Conservation (phyloP, 2,329 filamentous ascomycete genomes). For the Magnaporthiopsis incrustans region DNA sequence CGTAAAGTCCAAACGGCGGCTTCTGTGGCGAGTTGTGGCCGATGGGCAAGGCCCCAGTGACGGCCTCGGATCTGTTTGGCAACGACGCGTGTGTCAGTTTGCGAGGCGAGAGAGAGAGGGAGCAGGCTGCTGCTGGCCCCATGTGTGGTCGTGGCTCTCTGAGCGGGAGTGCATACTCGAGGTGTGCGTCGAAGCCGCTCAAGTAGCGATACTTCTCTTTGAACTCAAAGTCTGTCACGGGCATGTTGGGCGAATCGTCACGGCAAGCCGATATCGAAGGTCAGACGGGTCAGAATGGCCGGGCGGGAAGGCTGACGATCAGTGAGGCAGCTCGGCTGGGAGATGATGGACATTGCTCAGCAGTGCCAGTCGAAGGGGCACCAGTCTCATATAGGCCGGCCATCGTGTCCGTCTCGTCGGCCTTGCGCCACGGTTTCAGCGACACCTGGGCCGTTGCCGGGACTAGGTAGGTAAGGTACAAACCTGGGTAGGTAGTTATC, state of each 20-base stretch:
- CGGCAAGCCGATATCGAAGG: no score
- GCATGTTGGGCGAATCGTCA: conserved; percentile 27
- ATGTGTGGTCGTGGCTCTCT: background rate
- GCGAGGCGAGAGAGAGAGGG: background rate
- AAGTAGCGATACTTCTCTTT: conserved; percentile 61
- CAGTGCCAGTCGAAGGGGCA: background rate
- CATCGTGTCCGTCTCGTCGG: background rate
- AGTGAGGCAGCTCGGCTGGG: background rate
- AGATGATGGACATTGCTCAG: background rate
- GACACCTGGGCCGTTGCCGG: background rate
- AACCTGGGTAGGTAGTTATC: background rate
- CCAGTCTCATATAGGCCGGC: background rate
- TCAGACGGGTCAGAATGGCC: no score
- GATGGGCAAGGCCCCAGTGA: conserved; percentile 64
- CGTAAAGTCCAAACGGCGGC: conserved; percentile 67
- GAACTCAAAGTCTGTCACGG: conserved; percentile 37
- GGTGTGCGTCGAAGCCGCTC: conserved; percentile 68
- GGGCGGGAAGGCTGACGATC: background rate
- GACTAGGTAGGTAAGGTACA: no score
- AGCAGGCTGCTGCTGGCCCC: background rate
- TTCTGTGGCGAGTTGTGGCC: conserved; percentile 77
- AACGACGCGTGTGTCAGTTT: background rate
- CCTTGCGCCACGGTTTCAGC: background rate
- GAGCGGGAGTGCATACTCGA: conserved; percentile 49
- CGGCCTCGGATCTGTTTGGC: conserved; percentile 58